Evolutionary conservation across 148 eudicot species (phyloP).

Genomic region (Amaranthus cruentus): DNA sequence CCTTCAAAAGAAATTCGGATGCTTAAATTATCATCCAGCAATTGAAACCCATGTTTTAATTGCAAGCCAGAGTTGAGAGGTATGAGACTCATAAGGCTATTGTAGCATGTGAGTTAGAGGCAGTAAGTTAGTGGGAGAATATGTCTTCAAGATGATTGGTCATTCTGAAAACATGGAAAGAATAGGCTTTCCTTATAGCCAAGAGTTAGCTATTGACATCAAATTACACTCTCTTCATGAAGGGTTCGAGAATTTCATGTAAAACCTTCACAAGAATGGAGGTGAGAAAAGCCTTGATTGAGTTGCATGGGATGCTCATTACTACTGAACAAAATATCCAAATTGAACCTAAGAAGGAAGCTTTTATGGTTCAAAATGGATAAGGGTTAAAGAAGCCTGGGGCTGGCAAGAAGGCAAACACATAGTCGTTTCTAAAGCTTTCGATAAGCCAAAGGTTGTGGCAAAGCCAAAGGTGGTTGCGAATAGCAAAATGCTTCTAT

Average conservation of each 20-base stretch:
- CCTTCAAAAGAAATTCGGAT: not conserved
- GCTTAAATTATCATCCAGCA: not conserved
- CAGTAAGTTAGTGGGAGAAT: not conserved
- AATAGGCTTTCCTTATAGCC: not conserved
- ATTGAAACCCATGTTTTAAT: not conserved
- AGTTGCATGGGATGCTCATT: not conserved
- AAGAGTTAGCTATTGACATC: constrained; percentile 4
- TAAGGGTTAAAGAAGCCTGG: not conserved
- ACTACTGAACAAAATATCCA: not conserved
- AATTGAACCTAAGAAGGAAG: not conserved
- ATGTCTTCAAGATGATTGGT: constrained; percentile 10
- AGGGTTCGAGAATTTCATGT: not conserved
- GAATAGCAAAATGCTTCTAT: not conserved
- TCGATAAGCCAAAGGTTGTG: not conserved
- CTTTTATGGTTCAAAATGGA: constrained; percentile 4
- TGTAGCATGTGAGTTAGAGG: not conserved
- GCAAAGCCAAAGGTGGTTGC: not conserved
- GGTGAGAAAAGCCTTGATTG: not conserved
- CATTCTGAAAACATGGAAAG: not conserved
- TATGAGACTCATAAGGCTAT: constrained; percentile 1
- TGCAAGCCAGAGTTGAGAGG: constrained; percentile 3
- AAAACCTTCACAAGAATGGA: not conserved
- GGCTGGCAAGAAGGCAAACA: constrained; percentile 8
- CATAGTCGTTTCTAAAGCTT: not conserved
- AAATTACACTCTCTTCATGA: not conserved